Evolutionary conservation across 2,329 filamentous ascomycete genomes (phyloP).

Genomic region (Colletotrichum somersetense): DNA sequence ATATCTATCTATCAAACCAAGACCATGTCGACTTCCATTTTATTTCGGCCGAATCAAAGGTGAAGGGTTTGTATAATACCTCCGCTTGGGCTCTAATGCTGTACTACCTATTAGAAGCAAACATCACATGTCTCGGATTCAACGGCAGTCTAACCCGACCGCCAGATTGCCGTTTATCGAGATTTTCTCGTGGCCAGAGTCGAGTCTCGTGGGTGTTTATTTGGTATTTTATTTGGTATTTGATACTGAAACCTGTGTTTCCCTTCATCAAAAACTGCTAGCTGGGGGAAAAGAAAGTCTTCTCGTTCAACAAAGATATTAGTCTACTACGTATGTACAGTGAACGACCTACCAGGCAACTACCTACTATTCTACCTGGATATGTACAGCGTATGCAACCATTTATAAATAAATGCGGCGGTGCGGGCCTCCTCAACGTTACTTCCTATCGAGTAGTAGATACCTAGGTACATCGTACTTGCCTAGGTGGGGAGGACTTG

Average conservation of each 20-base stretch:
- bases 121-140: not conserved
- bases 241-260: not conserved
- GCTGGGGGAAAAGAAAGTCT: not conserved
- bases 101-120: not conserved
- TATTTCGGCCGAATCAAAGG: not conserved
- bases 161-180: not conserved
- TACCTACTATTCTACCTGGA: too few relatives aligned
- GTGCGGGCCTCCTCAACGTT: constrained; percentile 1
- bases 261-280: not conserved
- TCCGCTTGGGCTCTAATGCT: not conserved
- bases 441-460: not conserved
- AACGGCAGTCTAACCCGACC: not conserved
- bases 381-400: not conserved
- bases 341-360: too few relatives aligned
- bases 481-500: too few relatives aligned
- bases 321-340: too few relatives aligned
- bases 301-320: not conserved
- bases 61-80: not conserved
- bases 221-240: not conserved
- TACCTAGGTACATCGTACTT: not conserved
- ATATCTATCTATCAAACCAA: too few relatives aligned
- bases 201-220: not conserved
- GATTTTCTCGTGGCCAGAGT: not conserved
- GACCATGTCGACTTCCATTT: not conserved
- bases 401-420: constrained; percentile 25